Conservation (phyloP, 2,329 filamentous ascomycete species). For the Hymenoscyphus fructigenus region DNA sequence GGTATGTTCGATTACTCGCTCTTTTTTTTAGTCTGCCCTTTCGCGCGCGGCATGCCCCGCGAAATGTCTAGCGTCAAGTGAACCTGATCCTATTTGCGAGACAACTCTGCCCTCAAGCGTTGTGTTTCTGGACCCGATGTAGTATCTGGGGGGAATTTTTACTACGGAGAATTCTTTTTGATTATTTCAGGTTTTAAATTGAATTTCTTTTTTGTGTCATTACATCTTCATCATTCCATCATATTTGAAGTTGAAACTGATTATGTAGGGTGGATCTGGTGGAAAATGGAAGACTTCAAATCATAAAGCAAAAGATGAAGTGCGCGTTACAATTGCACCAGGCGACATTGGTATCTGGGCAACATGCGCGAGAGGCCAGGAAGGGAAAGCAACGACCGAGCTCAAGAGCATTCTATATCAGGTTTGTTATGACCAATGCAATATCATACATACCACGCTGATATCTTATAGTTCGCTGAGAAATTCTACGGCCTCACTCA, state of each 20-base stretch:
- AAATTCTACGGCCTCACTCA: conserved; percentile 52
- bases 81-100: not conserved
- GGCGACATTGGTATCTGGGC: conserved; percentile 77
- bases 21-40: not conserved
- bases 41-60: not conserved
- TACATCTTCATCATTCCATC: not conserved
- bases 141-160: no score
- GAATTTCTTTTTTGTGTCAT: not conserved
- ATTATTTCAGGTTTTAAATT: conserved; percentile 3
- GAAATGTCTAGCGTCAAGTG: not conserved
- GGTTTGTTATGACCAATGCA: conserved; percentile 44
- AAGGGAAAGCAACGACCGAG: conserved; percentile 67
- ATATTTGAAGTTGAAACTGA: not conserved
- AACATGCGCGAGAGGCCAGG: conserved; percentile 71
- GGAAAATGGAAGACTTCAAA: conserved; percentile 61
- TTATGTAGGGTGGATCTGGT: conserved; percentile 44
- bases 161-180: not conserved
- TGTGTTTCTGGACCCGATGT: no score
- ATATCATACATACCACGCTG: not conserved
- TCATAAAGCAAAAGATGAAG: conserved; percentile 51
- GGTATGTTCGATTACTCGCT: conserved; percentile 9
- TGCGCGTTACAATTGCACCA: conserved; percentile 55
- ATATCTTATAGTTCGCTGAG: conserved; percentile 58
- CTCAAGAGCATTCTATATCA: conserved; percentile 65
- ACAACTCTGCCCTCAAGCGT: not conserved